Evolutionary conservation across 2,329 filamentous ascomycete species (phyloP).

Genomic region (Lasiodiplodia citricola): DNA sequence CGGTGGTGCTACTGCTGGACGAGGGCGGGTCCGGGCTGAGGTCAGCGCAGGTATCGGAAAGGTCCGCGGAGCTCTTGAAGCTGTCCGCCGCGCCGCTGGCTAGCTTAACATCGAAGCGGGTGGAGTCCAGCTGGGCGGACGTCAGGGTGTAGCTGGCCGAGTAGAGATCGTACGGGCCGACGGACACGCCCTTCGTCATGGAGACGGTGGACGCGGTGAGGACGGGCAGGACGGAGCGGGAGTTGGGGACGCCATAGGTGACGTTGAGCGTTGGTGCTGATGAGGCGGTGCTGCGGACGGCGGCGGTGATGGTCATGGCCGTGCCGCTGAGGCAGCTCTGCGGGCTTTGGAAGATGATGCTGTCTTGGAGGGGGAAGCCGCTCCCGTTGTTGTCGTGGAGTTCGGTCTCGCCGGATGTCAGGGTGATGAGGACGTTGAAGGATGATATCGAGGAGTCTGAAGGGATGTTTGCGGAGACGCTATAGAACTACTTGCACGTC

Average conservation of each 20-base stretch:
- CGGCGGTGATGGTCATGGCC: conserved; percentile 35
- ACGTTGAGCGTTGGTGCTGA: conserved; percentile 30
- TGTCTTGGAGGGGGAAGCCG: conserved; percentile 61
- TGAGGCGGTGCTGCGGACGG: conserved; percentile 31
- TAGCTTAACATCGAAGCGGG: conserved; percentile 16
- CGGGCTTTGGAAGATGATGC: conserved; percentile 59
- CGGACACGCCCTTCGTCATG: conserved; percentile 35
- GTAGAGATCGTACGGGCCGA: conserved; percentile 37
- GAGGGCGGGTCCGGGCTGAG: conserved; percentile 7
- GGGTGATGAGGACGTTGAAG: conserved; percentile 60
- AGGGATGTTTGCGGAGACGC: conserved; percentile 53
- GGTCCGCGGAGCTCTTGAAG: conserved; percentile 9
- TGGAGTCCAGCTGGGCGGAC: not conserved
- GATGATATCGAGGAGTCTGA: conserved; percentile 66
- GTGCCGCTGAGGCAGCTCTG: conserved; percentile 59
- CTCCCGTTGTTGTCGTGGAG: conserved; percentile 64
- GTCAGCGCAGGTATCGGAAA: conserved; percentile 4
- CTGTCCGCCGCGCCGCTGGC: not conserved
- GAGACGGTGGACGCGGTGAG: conserved; percentile 33
- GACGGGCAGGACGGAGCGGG: conserved; percentile 34
- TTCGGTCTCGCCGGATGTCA: conserved; percentile 53
- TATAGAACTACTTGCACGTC: conserved; percentile 34
- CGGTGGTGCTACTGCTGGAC: not conserved
- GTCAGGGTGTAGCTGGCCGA: conserved; percentile 33
- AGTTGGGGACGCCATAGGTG: conserved; percentile 33